Evolutionary conservation across 176 grass and related monocot genomes (phyloP).

Genomic region (Oryza coarctata): DNA sequence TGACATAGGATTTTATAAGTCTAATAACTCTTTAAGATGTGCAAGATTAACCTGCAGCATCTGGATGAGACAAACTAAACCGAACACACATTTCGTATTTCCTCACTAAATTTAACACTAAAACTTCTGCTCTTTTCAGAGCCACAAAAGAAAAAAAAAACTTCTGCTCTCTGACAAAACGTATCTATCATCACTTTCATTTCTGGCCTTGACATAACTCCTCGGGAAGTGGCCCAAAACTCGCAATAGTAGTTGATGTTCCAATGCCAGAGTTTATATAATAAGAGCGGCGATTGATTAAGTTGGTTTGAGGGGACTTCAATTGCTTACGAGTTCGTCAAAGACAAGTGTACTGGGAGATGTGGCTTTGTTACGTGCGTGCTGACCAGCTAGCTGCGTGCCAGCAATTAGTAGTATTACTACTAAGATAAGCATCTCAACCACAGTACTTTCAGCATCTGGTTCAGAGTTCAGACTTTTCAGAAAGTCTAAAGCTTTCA

Average conservation of each 20-base stretch:
- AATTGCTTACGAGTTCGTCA: conserved; percentile 23
- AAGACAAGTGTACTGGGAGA: conserved; percentile 21
- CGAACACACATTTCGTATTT: background rate
- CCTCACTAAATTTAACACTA: background rate
- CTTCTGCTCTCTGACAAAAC: background rate
- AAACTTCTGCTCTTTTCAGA: background rate
- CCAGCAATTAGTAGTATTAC: background rate
- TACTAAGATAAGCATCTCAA: background rate
- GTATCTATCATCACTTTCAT: background rate
- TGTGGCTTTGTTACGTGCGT: background rate
- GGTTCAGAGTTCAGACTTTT: background rate
- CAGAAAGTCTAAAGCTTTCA: background rate
- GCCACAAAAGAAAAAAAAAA: background rate
- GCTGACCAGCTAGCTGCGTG: conserved; percentile 9
- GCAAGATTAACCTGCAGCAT: background rate
- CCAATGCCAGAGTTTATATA: background rate
- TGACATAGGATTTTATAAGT: background rate
- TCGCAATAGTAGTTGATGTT: background rate
- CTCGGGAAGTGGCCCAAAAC: background rate
- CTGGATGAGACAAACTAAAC: background rate
- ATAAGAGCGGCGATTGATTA: background rate
- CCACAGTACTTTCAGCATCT: background rate
- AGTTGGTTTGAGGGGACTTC: background rate
- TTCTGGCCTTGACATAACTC: conserved; percentile 7
- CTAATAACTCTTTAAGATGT: background rate